Evolutionary conservation across 306 rosid species (phyloP), one percentile per base, ranked within the genome.

Genomic region (Vicia sativa): DNA sequence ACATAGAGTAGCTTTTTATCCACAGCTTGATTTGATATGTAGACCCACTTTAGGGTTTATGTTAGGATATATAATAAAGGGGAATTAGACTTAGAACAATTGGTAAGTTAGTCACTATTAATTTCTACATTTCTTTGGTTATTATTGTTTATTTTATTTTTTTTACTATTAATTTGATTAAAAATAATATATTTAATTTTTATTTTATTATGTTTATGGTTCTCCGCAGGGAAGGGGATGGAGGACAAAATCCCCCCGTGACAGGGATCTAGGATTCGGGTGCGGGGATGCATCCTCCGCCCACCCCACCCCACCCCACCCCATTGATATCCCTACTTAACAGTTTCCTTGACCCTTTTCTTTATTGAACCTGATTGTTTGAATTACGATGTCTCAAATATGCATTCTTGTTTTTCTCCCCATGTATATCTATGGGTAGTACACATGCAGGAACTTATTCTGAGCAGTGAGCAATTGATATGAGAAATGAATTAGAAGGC

Each of bases 401-500:
- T 48, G 54, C 54, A 48, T 48, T 48, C 54, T 48, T 45, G 52
- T 45, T 48, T 48, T 48, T 48, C 54, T 48, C 54, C 54, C 54
- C 54, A 0, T 48, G 57, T 50, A 50, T 19, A 7, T 19, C 4
- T 39, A 39, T 50, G 13, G 19, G 57, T 50, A 50, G 57, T 50
- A 50, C 29, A 50, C 29, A 19, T 18, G 12, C 19, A 13, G 29
- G 26, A 21, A 50, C 28, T 50, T 50, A 50, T 50, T 55, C 63
- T 73, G 13, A 42, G 63, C 54, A 52, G 43, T 73, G 13, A 42
- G 63, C 54, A 52, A 53, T 43, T 16, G 37, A 35, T 13, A 7
- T 25, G 15, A 60, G 57, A 53, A 68, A 68, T 62, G 62, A 62
- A 50, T 72, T 67, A 42, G 45, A 25, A 35, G 21, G 70, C 61